Base-by-base conservation (phyloP, 2,329 filamentous ascomycete genomes). In the Fusarium tupiense region DNA sequence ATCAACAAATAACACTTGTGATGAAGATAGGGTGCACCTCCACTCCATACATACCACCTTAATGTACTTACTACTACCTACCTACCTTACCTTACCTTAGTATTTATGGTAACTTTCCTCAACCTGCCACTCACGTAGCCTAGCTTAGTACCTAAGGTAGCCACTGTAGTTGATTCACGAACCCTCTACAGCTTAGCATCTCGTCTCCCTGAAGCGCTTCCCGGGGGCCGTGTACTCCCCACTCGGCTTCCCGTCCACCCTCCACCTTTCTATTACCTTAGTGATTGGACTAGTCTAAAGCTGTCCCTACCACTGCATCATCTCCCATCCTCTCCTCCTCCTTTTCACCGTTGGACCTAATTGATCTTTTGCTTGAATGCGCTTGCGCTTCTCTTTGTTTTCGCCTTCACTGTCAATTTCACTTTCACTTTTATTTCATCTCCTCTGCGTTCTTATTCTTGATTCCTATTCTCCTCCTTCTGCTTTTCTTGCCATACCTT, bases 341-440 rank as follows among this genome's bases (percentile, higher is more conserved):
- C 67, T 70, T 75, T 75, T 74, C 73, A 71, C 68, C 68, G 60
- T 73, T 58, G 44, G 65, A 40, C 64, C 61, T 70, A 74, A 61
- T 66, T 70, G 49, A 59, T 70, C 52, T 72, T 72, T 70, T 69
- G 64, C 65, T 72, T 73, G 65, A 71, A 68, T 74, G 72, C 72
- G 72, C 72, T 68, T 74, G 72, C 72, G 72, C 72, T 76, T 74
- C 67, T 56, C 69, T 72, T 66, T 62, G 49, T 74, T 62, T 62
- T 56, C 49, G 31, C 59, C 53, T 62, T 68, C 65, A 53, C 64
- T 56, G 52, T 54, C 24, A 54, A 40, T 66, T 66, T 67, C 44
- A 43, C 16, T 44, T 44, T 76, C 64, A 47, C 67, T 73, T 69
- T 74, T 56, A 61, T 74, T 70, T 63, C 56, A 44, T 74, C 70